A percentile compares a stretch with the other conserved stretches of the same genome.
Conservation (phyloP, 352 stramenopile genomes). For the Globisporangium heterothallicum region DNA sequence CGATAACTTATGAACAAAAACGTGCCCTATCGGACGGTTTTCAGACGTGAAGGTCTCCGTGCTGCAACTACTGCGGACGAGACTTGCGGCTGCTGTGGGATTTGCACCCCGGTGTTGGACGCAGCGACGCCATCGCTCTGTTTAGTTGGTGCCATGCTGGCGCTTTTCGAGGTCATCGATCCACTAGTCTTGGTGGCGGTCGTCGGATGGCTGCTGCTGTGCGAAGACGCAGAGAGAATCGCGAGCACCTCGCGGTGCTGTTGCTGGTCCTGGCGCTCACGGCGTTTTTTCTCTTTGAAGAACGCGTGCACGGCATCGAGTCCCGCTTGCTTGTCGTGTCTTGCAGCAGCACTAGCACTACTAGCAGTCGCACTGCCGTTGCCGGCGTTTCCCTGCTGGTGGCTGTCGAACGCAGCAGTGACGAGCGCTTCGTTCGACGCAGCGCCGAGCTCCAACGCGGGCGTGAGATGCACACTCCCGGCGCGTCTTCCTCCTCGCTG, state of each 20-base stretch:
- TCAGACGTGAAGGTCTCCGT: no score
- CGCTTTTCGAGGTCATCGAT: no score
- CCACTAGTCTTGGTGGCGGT: background rate
- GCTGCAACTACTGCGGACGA: no score
- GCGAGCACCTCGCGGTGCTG: constrained; percentile 15
- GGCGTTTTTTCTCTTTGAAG: constrained; percentile 37
- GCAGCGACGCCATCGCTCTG: no score
- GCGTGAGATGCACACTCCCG: constrained; percentile 1
- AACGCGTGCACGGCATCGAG: constrained; percentile 31
- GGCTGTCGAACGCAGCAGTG: background rate
- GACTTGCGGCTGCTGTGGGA: no score
- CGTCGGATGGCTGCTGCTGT: background rate
- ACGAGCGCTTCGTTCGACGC: background rate
- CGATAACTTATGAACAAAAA: no score
- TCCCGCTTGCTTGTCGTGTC: constrained; percentile 10
- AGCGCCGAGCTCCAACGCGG: background rate
- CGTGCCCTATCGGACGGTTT: no score
- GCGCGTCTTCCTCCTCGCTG: background rate
- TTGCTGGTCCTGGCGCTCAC: constrained; percentile 36
- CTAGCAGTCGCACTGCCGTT: constrained; percentile 4
- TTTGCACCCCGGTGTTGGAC: no score
- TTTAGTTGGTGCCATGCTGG: no score
- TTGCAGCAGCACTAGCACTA: background rate
- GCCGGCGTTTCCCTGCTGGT: background rate
- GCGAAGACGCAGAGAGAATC: constrained; percentile 1